A percentile compares a stretch with the other conserved stretches of the same genome.
Conservation (phyloP, 352 stramenopile genomes). For the Blastocystis sp. region DNA sequence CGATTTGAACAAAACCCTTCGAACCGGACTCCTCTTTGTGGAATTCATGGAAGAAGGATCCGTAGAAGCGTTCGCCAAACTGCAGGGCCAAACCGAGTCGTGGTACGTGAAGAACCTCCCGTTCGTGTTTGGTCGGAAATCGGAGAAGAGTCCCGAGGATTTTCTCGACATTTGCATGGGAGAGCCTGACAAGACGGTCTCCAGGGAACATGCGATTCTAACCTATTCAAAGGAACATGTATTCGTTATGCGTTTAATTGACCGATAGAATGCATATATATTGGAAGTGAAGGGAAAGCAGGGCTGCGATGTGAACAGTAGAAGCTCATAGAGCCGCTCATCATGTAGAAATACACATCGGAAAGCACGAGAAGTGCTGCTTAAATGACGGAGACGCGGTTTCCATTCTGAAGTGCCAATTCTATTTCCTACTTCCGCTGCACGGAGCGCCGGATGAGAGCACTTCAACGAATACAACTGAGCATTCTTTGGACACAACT, state of each 20-base stretch:
- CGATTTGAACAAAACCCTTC: too few species aligned
- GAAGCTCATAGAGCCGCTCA: not conserved
- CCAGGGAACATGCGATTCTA: slow-evolving; percentile 43
- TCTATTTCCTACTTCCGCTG: slow-evolving; percentile 70
- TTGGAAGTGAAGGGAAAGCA: slow-evolving; percentile 43
- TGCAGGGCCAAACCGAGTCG: slow-evolving; percentile 1
- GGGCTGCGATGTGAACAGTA: slow-evolving; percentile 38
- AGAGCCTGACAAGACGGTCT: slow-evolving; percentile 30
- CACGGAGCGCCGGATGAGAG: too few species aligned
- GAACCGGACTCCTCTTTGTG: too few species aligned
- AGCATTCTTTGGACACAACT: too few species aligned
- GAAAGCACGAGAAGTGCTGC: slow-evolving; percentile 38
- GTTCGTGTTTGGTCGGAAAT: slow-evolving; percentile 44
- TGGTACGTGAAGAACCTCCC: slow-evolving; percentile 9
- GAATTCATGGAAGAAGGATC: slow-evolving; percentile 1
- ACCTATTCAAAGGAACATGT: slow-evolving; percentile 64
- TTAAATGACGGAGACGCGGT: slow-evolving; percentile 52
- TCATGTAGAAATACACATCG: slow-evolving; percentile 11
- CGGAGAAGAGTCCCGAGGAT: slow-evolving; percentile 20
- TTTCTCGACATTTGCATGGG: slow-evolving; percentile 64
- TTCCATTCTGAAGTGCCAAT: slow-evolving; percentile 42
- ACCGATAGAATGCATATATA: slow-evolving; percentile 62
- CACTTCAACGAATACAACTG: too few species aligned
- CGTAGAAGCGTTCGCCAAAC: slow-evolving; percentile 16
- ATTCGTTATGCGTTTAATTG: not conserved